Conservation (phyloP, 257 asterid species). For the Marsdenia floribunda region DNA sequence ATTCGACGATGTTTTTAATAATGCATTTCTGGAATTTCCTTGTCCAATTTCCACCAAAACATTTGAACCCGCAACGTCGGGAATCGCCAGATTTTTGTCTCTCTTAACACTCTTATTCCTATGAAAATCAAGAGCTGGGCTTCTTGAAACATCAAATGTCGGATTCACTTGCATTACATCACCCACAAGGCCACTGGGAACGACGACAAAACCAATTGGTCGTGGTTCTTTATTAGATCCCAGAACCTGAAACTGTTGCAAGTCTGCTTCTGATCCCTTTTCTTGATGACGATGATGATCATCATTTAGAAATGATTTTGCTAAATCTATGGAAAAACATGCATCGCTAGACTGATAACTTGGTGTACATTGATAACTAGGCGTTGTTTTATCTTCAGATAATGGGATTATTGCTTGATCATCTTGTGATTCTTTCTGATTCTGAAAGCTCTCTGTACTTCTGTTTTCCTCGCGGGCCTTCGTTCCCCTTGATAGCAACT, state of each 20-base stretch:
- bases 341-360: conserved; percentile 46
- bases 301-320: conserved; percentile 27
- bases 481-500: conserved; percentile 27
- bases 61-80: neutral
- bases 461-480: conserved; percentile 16
- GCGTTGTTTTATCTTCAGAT: neutral
- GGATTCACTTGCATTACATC: conserved; percentile 4
- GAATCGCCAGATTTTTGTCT: neutral
- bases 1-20: neutral
- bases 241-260: conserved; percentile 9
- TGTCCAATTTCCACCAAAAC: conserved; percentile 1
- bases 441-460: conserved; percentile 11
- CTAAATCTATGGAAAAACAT: conserved; percentile 50
- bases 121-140: conserved; percentile 1
- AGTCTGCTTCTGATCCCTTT: neutral
- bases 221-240: conserved; percentile 8
- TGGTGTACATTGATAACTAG: conserved; percentile 16
- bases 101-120: neutral
- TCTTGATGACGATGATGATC: neutral
- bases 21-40: neutral
- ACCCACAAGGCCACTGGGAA: neutral
- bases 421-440: conserved; percentile 16
- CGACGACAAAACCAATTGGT: conserved; percentile 1
- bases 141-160: neutral
- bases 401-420: conserved; percentile 21